A percentile compares a stretch with the other conserved stretches of the same genome.
phyloP scores from a whole-genome alignment of 306 rosid genomes.

The Luffa acutangula region DNA sequence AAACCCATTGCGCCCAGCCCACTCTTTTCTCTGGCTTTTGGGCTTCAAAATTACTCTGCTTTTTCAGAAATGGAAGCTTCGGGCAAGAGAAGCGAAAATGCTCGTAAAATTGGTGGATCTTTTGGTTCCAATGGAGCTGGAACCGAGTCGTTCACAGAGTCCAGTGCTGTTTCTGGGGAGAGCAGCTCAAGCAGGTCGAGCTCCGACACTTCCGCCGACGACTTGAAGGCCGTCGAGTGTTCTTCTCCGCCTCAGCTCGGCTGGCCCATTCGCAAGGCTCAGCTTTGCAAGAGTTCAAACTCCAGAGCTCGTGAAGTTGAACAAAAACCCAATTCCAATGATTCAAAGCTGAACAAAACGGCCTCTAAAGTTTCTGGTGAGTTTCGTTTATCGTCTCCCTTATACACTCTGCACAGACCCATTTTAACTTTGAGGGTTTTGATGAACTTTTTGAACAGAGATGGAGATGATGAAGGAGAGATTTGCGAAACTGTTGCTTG shows the following conservation, averaged over 20 bases:
- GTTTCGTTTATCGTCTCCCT: slow-evolving; percentile 3
- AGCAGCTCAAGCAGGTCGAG: slow-evolving; percentile 49
- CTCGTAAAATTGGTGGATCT: slow-evolving; percentile 22
- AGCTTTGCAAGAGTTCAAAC: slow-evolving; percentile 31
- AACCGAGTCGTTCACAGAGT: slow-evolving; percentile 45
- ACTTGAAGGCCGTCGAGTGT: slow-evolving; percentile 34
- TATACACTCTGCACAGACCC: not conserved
- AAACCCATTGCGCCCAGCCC: not conserved
- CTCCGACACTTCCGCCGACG: slow-evolving; percentile 40
- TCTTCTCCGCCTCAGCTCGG: slow-evolving; percentile 67
- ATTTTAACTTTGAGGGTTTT: not conserved
- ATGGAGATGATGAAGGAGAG: slow-evolving; percentile 56
- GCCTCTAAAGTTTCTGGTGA: slow-evolving; percentile 54
- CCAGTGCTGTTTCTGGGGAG: slow-evolving; percentile 42
- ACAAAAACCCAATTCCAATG: slow-evolving; percentile 23
- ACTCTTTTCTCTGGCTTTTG: slow-evolving; percentile 25
- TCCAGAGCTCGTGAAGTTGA: slow-evolving; percentile 29
- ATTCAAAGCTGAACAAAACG: slow-evolving; percentile 22
- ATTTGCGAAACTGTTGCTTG: slow-evolving; percentile 46
- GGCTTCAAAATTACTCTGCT: slow-evolving; percentile 16
- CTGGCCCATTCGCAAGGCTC: slow-evolving; percentile 90
- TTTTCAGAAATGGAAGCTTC: slow-evolving; percentile 48
- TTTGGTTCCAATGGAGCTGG: slow-evolving; percentile 18
- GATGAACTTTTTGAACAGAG: slow-evolving; percentile 16
- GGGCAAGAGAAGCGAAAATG: slow-evolving; percentile 21